Conservation (phyloP, 306 rosid genomes). For the Trichosanthes truncata region DNA sequence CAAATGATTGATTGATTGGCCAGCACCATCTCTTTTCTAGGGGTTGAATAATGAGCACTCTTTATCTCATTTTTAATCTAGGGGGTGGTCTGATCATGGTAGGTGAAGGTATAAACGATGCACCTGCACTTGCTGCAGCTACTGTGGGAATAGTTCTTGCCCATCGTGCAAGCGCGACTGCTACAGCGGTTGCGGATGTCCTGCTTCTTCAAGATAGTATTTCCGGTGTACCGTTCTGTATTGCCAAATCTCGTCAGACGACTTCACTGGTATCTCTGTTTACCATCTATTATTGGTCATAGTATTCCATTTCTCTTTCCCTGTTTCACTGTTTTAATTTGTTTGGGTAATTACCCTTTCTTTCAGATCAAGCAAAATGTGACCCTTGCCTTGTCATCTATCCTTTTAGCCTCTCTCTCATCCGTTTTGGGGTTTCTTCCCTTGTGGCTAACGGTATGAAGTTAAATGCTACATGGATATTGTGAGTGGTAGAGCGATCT, state of each 20-base stretch:
- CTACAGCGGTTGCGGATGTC: slow-evolving; percentile 89
- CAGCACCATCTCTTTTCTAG: background rate
- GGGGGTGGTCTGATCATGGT: slow-evolving; percentile 98
- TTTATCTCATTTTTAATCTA: slow-evolving; percentile 16
- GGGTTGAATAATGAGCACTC: background rate
- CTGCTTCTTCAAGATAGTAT: slow-evolving; percentile 75
- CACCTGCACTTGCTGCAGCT: slow-evolving; percentile 98
- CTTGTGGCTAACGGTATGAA: slow-evolving; percentile 83
- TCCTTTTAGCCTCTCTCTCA: slow-evolving; percentile 79
- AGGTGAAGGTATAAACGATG: slow-evolving; percentile 96
- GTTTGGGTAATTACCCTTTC: slow-evolving; percentile 3
- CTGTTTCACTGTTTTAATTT: background rate
- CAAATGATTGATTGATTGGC: background rate
- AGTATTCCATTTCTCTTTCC: background rate
- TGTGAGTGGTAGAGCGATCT: background rate
- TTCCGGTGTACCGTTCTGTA: slow-evolving; percentile 83
- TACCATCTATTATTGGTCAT: background rate
- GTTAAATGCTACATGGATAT: slow-evolving; percentile 1
- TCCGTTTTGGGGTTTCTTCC: slow-evolving; percentile 94
- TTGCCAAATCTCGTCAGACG: slow-evolving; percentile 94
- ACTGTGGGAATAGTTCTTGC: slow-evolving; percentile 96
- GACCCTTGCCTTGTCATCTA: slow-evolving; percentile 71
- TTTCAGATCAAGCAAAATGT: slow-evolving; percentile 90
- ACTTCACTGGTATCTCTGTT: slow-evolving; percentile 57
- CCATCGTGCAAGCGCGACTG: slow-evolving; percentile 95